phyloP scores from a whole-genome alignment of 2,329 filamentous ascomycete genomes.

The Botrytis deweyae region DNA sequence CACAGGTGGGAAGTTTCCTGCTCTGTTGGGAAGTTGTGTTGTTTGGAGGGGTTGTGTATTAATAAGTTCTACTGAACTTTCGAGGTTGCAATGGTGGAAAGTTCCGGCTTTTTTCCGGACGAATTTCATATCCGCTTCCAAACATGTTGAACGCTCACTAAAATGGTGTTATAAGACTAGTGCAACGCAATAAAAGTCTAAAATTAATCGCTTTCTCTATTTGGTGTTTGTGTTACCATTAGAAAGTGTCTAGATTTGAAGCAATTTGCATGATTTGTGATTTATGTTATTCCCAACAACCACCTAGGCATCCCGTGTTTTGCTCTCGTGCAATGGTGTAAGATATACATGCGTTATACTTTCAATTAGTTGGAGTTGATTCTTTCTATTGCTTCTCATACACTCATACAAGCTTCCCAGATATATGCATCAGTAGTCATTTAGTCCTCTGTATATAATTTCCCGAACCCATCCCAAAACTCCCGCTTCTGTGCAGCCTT shows the following conservation, averaged over 20 bases:
- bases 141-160: background rate
- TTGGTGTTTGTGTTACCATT: background rate
- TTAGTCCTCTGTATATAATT: background rate
- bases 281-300: background rate
- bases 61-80: constrained; percentile 2
- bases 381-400: background rate
- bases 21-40: constrained; percentile 6
- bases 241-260: background rate
- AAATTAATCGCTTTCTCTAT: constrained; percentile 1
- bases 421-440: background rate
- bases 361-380: background rate
- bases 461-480: constrained; percentile 4
- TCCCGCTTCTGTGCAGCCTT: constrained; percentile 17
- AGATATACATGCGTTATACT: background rate
- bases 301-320: background rate
- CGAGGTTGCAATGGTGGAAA: constrained; percentile 16
- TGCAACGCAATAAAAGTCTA: constrained; percentile 5
- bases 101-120: constrained; percentile 8
- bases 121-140: background rate
- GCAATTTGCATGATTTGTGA: background rate
- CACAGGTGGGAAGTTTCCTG: constrained; percentile 4
- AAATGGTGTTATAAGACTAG: background rate
- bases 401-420: background rate
- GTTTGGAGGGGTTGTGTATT: constrained; percentile 21
- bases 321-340: background rate